Conservation (phyloP, 2,329 filamentous ascomycete genomes). For the Fusarium sp. region DNA sequence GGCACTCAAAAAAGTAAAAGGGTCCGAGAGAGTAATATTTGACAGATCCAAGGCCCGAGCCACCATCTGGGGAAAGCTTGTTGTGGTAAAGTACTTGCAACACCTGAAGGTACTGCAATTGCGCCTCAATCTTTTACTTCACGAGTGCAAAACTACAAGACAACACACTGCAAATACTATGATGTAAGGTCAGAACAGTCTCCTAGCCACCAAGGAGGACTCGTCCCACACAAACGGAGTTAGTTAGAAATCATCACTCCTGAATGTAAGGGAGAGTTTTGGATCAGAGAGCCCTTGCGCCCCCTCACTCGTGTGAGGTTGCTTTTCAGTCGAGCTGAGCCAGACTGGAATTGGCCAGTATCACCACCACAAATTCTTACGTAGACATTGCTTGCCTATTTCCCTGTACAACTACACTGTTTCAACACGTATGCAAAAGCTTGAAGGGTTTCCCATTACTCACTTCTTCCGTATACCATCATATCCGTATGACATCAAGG, state of each 20-base stretch:
- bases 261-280: slow-evolving; percentile 27
- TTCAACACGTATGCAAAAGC: background rate
- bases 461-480: background rate
- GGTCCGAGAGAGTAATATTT: slow-evolving; percentile 2
- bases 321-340: background rate
- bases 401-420: background rate
- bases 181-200: background rate
- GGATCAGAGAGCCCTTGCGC: background rate
- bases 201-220: background rate
- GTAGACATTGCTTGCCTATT: background rate
- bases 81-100: background rate
- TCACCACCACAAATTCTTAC: background rate
- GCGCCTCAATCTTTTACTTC: background rate
- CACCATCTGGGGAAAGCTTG: background rate
- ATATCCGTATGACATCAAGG: background rate
- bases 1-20: slow-evolving; percentile 1
- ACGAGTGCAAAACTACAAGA: background rate
- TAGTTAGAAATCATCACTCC: background rate
- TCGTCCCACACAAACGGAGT: background rate
- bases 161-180: background rate
- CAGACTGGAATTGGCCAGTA: background rate
- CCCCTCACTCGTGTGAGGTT: background rate
- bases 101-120: background rate
- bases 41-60: background rate
- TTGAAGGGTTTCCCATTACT: background rate